phyloP scores from a whole-genome alignment of 2,329 filamentous ascomycete genomes.

The Xylaria sp. region DNA sequence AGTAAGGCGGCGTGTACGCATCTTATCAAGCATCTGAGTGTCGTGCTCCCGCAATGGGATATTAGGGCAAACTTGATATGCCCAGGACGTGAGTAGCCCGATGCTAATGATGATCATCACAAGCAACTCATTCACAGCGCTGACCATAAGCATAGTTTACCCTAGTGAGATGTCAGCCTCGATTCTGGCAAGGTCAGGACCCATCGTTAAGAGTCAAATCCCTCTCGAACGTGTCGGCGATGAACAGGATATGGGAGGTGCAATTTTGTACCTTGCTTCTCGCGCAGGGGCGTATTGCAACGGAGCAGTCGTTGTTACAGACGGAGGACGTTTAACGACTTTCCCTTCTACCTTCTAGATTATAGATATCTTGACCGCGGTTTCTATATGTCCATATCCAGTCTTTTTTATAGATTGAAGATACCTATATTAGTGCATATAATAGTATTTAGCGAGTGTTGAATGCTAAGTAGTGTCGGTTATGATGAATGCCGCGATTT shows the following conservation, averaged over 20 bases:
- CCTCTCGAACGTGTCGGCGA: slow-evolving; percentile 70
- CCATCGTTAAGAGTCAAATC: slow-evolving; percentile 55
- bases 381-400: not conserved
- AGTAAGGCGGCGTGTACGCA: slow-evolving; percentile 81
- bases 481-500: not conserved
- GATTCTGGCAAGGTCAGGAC: slow-evolving; percentile 55
- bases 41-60: slow-evolving; percentile 70
- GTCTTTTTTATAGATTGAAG: not conserved
- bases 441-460: not conserved
- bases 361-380: not conserved
- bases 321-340: slow-evolving; percentile 69
- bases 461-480: not conserved
- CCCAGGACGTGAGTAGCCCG: slow-evolving; percentile 58
- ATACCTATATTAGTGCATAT: not conserved
- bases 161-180: slow-evolving; percentile 68
- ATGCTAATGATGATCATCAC: not conserved
- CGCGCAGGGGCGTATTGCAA: slow-evolving; percentile 73
- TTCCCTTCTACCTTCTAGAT: slow-evolving; percentile 65
- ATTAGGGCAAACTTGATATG: slow-evolving; percentile 62
- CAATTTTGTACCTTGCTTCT: slow-evolving; percentile 72
- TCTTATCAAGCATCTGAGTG: slow-evolving; percentile 75
- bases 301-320: slow-evolving; percentile 69
- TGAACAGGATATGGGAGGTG: slow-evolving; percentile 71
- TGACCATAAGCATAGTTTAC: slow-evolving; percentile 59
- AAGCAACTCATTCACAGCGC: not conserved